These are phyloP conservation scores for Margaritispora aquatica DNA, from an alignment of 495 filamentous ascomycete genomes.

Conservation along the genomic window DNA sequence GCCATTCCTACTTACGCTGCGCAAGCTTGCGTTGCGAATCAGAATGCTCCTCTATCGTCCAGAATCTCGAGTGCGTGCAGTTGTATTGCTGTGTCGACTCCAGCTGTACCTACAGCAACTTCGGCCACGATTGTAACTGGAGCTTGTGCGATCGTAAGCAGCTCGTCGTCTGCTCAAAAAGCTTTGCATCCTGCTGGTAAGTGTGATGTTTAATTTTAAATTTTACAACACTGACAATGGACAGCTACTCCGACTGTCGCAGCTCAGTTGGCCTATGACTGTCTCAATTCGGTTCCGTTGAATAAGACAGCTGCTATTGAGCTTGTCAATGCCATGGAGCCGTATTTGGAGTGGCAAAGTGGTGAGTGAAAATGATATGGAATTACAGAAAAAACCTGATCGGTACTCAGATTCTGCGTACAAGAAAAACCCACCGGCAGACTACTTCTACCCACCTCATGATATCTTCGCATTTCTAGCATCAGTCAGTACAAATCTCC, in stretches of 20 bases:
- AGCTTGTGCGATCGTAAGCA: constrained; percentile 37
- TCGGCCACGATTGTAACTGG: constrained; percentile 4
- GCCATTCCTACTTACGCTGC: constrained; percentile 16
- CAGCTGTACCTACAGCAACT: constrained; percentile 16
- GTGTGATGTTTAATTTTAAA: background rate
- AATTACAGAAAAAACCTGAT: background rate
- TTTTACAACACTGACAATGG: background rate
- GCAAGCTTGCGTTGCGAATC: constrained; percentile 10
- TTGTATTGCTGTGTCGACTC: constrained; percentile 20
- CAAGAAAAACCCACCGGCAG: constrained; percentile 34
- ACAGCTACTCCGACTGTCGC: constrained; percentile 25
- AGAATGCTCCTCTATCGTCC: constrained; percentile 5
- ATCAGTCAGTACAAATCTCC: constrained; percentile 28
- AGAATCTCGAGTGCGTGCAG: constrained; percentile 24
- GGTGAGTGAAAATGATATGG: constrained; percentile 9
- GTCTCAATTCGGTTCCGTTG: constrained; percentile 40
- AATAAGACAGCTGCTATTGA: constrained; percentile 32
- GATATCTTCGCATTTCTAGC: constrained; percentile 37
- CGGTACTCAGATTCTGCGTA: constrained; percentile 26
- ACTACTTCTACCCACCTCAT: constrained; percentile 38
- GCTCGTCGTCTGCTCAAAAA: constrained; percentile 32
- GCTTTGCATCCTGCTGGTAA: constrained; percentile 15
- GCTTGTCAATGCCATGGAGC: constrained; percentile 33
- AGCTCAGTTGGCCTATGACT: constrained; percentile 36
- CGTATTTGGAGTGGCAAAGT: constrained; percentile 41